These are phyloP conservation scores for Lichtheimia ornata DNA, from an alignment of 371 early-diverging fungal genomes.

Conservation along the genomic window DNA sequence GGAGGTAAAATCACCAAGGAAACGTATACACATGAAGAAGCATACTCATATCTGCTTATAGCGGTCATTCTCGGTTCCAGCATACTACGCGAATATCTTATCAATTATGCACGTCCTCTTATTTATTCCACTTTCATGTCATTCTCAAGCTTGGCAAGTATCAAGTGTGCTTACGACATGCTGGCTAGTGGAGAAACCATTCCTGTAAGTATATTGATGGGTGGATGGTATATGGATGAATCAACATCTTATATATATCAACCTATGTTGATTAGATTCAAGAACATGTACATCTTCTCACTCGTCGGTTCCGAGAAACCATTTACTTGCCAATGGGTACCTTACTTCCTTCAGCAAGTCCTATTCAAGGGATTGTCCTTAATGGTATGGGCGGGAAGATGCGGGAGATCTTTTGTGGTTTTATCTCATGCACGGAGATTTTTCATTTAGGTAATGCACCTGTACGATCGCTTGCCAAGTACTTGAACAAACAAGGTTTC, in stretches of 20 bases:
- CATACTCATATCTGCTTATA: constrained; percentile 17
- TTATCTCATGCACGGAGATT: neutral
- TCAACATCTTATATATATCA: neutral
- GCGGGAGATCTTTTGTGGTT: no score
- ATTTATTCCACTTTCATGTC: constrained; percentile 84
- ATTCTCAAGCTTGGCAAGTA: constrained; percentile 52
- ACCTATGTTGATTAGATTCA: constrained; percentile 41
- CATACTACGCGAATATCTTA: constrained; percentile 63
- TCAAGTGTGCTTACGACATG: constrained; percentile 59
- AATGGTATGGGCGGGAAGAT: constrained; percentile 43
- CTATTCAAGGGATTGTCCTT: constrained; percentile 79
- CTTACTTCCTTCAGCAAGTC: constrained; percentile 62
- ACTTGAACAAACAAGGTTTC: constrained; percentile 61
- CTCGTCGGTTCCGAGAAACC: constrained; percentile 44
- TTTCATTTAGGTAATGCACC: constrained; percentile 56
- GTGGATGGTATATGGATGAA: no score
- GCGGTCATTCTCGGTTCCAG: constrained; percentile 73
- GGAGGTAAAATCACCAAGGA: constrained; percentile 58
- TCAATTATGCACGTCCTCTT: constrained; percentile 83
- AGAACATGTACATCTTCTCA: constrained; percentile 46
- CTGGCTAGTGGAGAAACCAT: constrained; percentile 51
- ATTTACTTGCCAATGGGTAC: constrained; percentile 50
- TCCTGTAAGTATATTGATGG: constrained; percentile 33
- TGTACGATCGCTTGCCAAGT: constrained; percentile 59
- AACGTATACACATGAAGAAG: neutral